These are phyloP conservation scores for Termitomyces eurrhizus DNA, from an alignment of 768 basidiomycete species.

Conservation along the genomic window DNA sequence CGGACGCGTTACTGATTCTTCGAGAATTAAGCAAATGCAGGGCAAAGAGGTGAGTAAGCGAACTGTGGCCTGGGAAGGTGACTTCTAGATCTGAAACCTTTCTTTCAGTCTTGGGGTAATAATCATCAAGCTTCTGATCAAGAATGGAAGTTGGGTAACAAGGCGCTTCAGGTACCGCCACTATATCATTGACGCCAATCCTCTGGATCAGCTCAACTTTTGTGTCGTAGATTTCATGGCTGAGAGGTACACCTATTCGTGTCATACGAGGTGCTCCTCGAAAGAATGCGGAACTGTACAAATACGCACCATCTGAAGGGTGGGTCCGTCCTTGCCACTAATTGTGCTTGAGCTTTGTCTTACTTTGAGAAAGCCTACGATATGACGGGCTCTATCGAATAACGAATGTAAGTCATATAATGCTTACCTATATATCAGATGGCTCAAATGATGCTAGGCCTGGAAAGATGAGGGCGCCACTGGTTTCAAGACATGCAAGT, in stretches of 20 bases:
- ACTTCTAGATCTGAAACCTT: background rate
- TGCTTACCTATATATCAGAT: background rate
- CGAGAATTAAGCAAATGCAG: slow-evolving; percentile 9
- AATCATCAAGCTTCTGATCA: slow-evolving; percentile 31
- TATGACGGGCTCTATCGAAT: slow-evolving; percentile 25
- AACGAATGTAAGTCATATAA: slow-evolving; percentile 6
- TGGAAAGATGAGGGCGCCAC: slow-evolving; percentile 17
- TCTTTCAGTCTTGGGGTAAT: slow-evolving; percentile 23
- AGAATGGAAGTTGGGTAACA: slow-evolving; percentile 20
- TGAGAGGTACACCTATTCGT: slow-evolving; percentile 29
- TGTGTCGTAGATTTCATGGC: slow-evolving; percentile 23
- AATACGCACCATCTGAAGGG: slow-evolving; percentile 23
- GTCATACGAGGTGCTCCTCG: slow-evolving; percentile 30
- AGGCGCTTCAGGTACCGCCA: slow-evolving; percentile 15
- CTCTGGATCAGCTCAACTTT: background rate
- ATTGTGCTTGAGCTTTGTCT: background rate
- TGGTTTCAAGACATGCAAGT: slow-evolving; percentile 21
- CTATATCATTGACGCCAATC: background rate
- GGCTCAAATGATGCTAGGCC: slow-evolving; percentile 5
- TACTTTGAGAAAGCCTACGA: slow-evolving; percentile 15
- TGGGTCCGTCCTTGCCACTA: background rate
- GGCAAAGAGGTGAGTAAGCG: slow-evolving; percentile 15
- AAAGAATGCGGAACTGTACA: background rate
- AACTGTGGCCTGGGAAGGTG: background rate
- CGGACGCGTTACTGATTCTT: slow-evolving; percentile 13